Percentiles rank a stretch among this genome's conserved stretches.
Conservation (phyloP, 805 yeast genomes). For the Yarrowia porcina region DNA sequence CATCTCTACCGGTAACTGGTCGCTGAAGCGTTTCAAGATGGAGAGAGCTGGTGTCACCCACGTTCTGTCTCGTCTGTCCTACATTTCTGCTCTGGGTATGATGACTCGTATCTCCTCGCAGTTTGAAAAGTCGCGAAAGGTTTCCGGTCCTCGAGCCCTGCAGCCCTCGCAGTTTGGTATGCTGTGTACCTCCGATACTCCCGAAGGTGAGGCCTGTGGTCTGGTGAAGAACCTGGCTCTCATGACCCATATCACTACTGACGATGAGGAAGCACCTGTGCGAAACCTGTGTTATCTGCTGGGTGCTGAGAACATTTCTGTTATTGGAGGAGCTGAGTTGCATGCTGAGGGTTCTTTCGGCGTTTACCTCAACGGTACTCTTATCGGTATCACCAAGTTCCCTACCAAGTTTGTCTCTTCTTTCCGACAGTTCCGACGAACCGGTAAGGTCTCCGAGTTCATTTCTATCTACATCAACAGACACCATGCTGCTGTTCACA, state of each 20-base stretch:
- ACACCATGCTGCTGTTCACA: constrained; percentile 91
- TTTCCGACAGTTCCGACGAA: constrained; percentile 77
- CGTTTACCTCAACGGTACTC: constrained; percentile 88
- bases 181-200: constrained; percentile 98
- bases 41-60: constrained; percentile 99
- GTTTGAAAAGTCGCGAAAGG: constrained; percentile 95
- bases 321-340: constrained; percentile 77
- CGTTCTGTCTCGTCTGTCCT: constrained; percentile 84
- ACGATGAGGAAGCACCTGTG: constrained; percentile 92
- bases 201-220: constrained; percentile 99
- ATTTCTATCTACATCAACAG: constrained; percentile 85
- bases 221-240: constrained; percentile 93
- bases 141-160: constrained; percentile 96
- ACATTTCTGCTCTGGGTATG: constrained; percentile 96
- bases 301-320: constrained; percentile 84
- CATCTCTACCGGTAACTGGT: constrained; percentile 98
- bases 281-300: constrained; percentile 68
- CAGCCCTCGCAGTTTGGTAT: constrained; percentile 99
- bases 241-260: constrained; percentile 98
- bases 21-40: constrained; percentile 97
- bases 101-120: constrained; percentile 99
- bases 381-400: constrained; percentile 83
- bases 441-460: constrained; percentile 83
- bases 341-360: constrained; percentile 79
- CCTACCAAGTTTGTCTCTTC: constrained; percentile 77